Evolutionary conservation across 2,329 filamentous ascomycete genomes (phyloP), one percentile per base, ranked within the genome.

Genomic region (Leptoxyphium fumago): DNA sequence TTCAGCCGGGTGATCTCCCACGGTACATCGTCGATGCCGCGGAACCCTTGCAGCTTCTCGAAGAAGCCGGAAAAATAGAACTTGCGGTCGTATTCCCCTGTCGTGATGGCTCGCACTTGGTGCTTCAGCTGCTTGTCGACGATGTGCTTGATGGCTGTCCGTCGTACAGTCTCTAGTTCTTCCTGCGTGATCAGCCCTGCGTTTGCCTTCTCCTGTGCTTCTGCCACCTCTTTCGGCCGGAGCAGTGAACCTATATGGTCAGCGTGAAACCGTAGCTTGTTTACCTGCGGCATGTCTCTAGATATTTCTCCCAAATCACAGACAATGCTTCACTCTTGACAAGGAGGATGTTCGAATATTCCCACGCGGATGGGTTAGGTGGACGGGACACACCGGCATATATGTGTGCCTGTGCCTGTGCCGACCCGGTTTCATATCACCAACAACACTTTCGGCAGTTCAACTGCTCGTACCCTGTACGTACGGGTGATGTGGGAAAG

Each of bases 221-320:
- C 67, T 11, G 82, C 68, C 21, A 85, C 71, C 42, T 72, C 64
- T 43, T 75, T 61, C 1, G 81, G 80, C 29, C 81, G 77, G 46
- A 84, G 74, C 40, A 85, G 68, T 13, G 80, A 84, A 43, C 82
- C 82, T 50, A 84, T 73, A 52, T 85, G 82, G 64, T 85, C 82
- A 47, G 80, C 79, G 57, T 82, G 73, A 63, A 82, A 84, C 41
- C 77, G 80, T 38, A 76, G 74, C 47, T 64, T 61, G 48, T 64
- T 54, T 43, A 49, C 48, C 26, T 50, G 46, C 53, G 54, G 54
- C 15, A 13, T 47, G 61, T n/a, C 13, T 38, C 34, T n/a, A 17
- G 34, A 8, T n/a, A 38, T 4, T 38, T 7, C 7, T 7, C 7
- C 21, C 21, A 26, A 26, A 7, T 26, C 21, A 26, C 21, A 26